Evolutionary conservation across 306 rosid species (phyloP), one percentile per base, ranked within the genome.

Genomic region (Pyrus bretschneideri): DNA sequence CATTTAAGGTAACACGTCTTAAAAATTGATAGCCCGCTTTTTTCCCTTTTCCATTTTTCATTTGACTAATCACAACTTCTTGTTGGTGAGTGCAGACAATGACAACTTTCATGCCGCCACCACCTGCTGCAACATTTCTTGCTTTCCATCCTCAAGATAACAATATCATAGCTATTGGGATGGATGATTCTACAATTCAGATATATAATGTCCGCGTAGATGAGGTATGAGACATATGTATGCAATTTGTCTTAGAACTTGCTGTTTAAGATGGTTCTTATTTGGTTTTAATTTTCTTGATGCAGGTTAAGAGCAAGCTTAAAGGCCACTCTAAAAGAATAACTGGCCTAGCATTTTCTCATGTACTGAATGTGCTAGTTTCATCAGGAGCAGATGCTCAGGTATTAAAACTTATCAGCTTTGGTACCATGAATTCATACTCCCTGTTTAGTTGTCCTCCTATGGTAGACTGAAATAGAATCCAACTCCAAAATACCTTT

Each of bases 351-450:
- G 97, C 97, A 33, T 94, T 94, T 74, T 94, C 98, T 72, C 94
- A 92, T 76, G 87, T 86, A n/a, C 74, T 94, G 79, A 94, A 87
- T 69, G 91, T 89, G 69, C 87, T 94, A 75, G 92, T 94, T 83
- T 94, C 98, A 80, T 89, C 98, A 10, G 98, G 98, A 84, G 97
- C 98, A 14, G 98, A 94, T 82, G 91, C 96, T 75, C 98, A 94
- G 98, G 98, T 93, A 67, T 73, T 80, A 45, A 30, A 75, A 72
- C 72, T 57, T 12, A 7, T 49, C 57, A 71, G 65, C 52, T 40
- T 55, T 21, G 51, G 52, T 75, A 15, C 44, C 31, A 54, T 44
- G 46, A 62, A 61, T 23, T 27, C 19, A 25, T 80, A 44, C 31
- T 68, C 19, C 64, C 1, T 58, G 14, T 62, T 49, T 62, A 13